Conservation (phyloP, 495 filamentous ascomycete species). For the Penicillium arizonense region DNA sequence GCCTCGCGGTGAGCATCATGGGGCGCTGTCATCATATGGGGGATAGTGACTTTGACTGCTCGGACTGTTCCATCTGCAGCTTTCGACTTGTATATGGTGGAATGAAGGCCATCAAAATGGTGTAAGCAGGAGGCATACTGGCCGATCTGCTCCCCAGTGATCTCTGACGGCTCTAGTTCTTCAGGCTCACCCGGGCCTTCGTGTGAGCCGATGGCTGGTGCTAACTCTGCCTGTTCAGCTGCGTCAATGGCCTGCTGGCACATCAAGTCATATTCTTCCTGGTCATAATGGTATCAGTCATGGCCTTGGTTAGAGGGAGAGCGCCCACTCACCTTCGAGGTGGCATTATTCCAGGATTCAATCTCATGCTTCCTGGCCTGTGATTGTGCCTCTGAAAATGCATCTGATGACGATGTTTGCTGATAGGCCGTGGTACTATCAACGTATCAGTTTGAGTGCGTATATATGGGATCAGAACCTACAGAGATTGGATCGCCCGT, state of each 20-base stretch:
- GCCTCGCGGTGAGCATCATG: constrained; percentile 79
- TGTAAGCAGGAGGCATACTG: constrained; percentile 67
- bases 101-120: constrained; percentile 74
- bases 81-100: constrained; percentile 70
- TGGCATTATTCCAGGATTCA: constrained; percentile 39
- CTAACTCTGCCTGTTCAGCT: constrained; percentile 24
- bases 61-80: constrained; percentile 40
- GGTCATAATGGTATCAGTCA: constrained; percentile 1
- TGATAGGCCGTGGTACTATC: constrained; percentile 48
- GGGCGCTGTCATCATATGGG: constrained; percentile 67
- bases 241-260: constrained; percentile 43
- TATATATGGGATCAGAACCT: constrained; percentile 11
- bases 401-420: constrained; percentile 31
- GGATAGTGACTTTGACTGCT: constrained; percentile 87
- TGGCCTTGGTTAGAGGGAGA: not conserved
- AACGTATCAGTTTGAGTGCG: constrained; percentile 9
- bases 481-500: constrained; percentile 47
- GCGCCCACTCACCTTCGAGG: constrained; percentile 33
- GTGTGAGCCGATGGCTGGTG: constrained; percentile 16
- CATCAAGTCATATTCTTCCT: constrained; percentile 49
- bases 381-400: constrained; percentile 42
- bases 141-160: constrained; percentile 59
- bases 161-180: constrained; percentile 1
- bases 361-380: constrained; percentile 39
- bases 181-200: constrained; percentile 13